Evolutionary conservation across 2,329 filamentous ascomycete genomes (phyloP).

Genomic region (Huntiella decipiens): DNA sequence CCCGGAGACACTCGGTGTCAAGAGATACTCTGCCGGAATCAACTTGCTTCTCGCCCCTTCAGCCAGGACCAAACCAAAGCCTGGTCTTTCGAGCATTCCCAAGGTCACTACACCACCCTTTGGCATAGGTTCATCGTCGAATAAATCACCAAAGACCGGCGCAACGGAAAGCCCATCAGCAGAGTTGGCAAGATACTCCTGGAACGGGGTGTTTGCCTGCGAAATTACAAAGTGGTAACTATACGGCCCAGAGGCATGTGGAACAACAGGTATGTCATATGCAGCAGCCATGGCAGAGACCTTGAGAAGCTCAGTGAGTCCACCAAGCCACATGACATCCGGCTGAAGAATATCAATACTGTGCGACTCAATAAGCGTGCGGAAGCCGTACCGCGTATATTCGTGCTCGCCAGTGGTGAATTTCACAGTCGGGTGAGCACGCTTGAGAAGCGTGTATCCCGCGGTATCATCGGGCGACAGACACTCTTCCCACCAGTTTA

Average conservation of each 20-base stretch:
- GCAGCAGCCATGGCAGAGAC: constrained; percentile 76
- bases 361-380: constrained; percentile 77
- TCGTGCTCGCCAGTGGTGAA: constrained; percentile 96
- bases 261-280: constrained; percentile 86
- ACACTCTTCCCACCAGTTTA: constrained; percentile 97
- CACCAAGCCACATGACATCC: constrained; percentile 94
- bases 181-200: constrained; percentile 89
- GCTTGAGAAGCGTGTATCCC: constrained; percentile 76
- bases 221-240: constrained; percentile 93
- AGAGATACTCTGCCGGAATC: constrained; percentile 53
- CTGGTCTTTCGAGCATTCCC: constrained; percentile 66
- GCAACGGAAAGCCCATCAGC: constrained; percentile 76
- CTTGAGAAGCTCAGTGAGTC: constrained; percentile 78
- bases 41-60: constrained; percentile 51
- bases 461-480: constrained; percentile 81
- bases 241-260: constrained; percentile 86
- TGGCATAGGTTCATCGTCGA: constrained; percentile 78
- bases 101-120: constrained; percentile 64
- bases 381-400: constrained; percentile 85
- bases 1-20: constrained; percentile 43
- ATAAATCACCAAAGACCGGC: constrained; percentile 82
- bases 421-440: constrained; percentile 72
- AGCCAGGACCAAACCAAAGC: constrained; percentile 77
- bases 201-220: constrained; percentile 83
- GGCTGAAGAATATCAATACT: constrained; percentile 90